Evolutionary conservation across 495 filamentous ascomycete species (phyloP).

Genomic region (Penicillium diatomitis): DNA sequence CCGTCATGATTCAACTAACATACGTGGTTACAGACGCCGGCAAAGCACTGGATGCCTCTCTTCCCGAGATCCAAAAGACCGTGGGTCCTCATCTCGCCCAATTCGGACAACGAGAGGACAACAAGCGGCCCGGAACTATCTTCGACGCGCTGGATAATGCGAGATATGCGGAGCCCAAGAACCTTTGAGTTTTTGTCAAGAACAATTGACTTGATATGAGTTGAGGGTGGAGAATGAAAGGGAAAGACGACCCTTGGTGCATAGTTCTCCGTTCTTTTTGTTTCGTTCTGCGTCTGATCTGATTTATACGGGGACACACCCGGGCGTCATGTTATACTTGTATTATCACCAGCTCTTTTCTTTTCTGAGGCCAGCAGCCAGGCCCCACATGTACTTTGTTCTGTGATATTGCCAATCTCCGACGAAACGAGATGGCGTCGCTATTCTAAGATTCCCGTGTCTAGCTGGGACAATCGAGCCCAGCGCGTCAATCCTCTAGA

Average conservation of each 20-base stretch:
- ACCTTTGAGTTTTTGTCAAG: constrained; percentile 7
- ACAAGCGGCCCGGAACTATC: constrained; percentile 7
- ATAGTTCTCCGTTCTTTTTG: too few relatives aligned
- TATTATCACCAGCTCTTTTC: constrained; percentile 2
- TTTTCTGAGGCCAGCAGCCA: background rate
- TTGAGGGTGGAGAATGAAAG: too few relatives aligned
- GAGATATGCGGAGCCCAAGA: constrained; percentile 22
- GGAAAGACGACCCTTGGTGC: too few relatives aligned
- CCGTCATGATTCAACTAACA: background rate
- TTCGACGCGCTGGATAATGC: constrained; percentile 25
- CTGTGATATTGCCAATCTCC: constrained; percentile 3
- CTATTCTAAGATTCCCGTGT: too few relatives aligned
- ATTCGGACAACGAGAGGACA: constrained; percentile 49
- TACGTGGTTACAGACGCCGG: constrained; percentile 43
- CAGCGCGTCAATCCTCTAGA: too few relatives aligned
- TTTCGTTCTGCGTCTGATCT: background rate
- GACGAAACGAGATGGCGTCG: too few relatives aligned
- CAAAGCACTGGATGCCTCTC: constrained; percentile 53
- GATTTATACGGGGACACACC: constrained; percentile 3
- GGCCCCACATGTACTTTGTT: constrained; percentile 16
- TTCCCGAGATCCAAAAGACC: constrained; percentile 48
- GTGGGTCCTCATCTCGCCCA: constrained; percentile 54
- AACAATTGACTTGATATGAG: too few relatives aligned
- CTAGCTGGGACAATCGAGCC: too few relatives aligned
- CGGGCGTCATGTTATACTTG: constrained; percentile 16